These are phyloP conservation scores for Pichia occidentalis DNA, from an alignment of 805 yeast species.

Conservation along the genomic window DNA sequence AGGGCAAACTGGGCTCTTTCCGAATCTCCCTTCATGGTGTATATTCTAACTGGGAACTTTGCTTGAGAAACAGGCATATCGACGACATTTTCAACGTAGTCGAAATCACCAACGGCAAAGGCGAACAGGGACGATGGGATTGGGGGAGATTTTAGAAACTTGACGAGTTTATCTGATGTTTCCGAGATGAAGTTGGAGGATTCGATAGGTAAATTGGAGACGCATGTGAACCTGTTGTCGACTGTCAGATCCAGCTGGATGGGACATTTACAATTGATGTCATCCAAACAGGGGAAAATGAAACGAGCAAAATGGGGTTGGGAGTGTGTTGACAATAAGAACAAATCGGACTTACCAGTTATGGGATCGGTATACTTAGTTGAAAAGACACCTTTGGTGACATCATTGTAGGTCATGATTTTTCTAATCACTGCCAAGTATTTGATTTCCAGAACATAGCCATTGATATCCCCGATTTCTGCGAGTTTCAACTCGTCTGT, in stretches of 20 bases:
- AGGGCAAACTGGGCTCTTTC: conserved; percentile 44
- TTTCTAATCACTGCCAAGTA: conserved; percentile 48
- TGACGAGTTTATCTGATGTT: conserved; percentile 28
- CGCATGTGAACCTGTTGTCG: conserved; percentile 37
- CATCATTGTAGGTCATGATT: conserved; percentile 47
- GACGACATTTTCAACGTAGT: conserved; percentile 37
- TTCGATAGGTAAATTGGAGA: conserved; percentile 42
- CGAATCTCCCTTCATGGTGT: conserved; percentile 48
- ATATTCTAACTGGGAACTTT: conserved; percentile 44
- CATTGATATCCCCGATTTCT: conserved; percentile 4
- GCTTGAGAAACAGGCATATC: conserved; percentile 18
- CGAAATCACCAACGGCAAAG: conserved; percentile 63
- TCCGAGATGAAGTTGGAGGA: conserved; percentile 15
- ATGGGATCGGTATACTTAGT: conserved; percentile 52
- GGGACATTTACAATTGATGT: conserved; percentile 46
- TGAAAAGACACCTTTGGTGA: conserved; percentile 60
- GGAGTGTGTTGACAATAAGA: conserved; percentile 60
- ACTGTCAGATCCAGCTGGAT: conserved; percentile 46
- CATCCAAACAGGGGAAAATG: conserved; percentile 68
- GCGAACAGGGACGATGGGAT: conserved; percentile 63
- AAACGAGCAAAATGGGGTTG: conserved; percentile 61
- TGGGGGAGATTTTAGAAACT: conserved; percentile 48
- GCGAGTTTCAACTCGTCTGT: conserved; percentile 23
- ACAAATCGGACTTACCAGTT: conserved; percentile 44
- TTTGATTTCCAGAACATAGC: conserved; percentile 23